phyloP scores from a whole-genome alignment of 129 eudicot genomes.

The Escallonia herrerae region DNA sequence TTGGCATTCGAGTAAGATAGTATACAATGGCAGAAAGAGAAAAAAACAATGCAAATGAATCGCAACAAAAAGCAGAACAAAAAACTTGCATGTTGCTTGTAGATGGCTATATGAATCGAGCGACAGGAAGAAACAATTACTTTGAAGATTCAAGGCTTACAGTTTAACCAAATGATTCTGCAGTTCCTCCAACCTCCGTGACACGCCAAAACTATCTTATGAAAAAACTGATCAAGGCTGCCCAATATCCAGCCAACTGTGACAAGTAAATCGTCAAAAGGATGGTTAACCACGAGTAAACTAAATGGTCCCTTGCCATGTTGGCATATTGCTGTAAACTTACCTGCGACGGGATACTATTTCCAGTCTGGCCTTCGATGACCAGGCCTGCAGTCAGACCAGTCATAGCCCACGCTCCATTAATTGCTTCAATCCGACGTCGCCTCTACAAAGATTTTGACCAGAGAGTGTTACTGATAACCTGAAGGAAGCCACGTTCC shows the following conservation, averaged over 20 bases:
- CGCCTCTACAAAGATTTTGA: conserved; percentile 29
- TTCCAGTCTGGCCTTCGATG: conserved; percentile 90
- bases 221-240: conserved; percentile 38
- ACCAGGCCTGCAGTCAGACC: conserved; percentile 87
- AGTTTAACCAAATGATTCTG: conserved; percentile 1
- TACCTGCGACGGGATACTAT: conserved; percentile 78
- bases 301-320: background rate
- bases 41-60: too few species aligned
- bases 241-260: conserved; percentile 88
- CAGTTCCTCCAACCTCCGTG: conserved; percentile 1
- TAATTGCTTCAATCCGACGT: conserved; percentile 81
- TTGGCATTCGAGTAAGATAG: too few species aligned
- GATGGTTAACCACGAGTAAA: background rate
- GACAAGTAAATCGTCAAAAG: conserved; percentile 2
- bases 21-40: too few species aligned
- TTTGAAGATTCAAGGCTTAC: background rate
- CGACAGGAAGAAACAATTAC: too few species aligned
- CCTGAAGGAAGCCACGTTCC: too few species aligned
- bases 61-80: too few species aligned
- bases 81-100: too few species aligned
- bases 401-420: conserved; percentile 98
- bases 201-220: conserved; percentile 21
- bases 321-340: background rate
- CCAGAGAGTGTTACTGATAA: too few species aligned
- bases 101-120: too few species aligned